Conservation (phyloP, 306 rosid species). For the Casuarina glauca region DNA sequence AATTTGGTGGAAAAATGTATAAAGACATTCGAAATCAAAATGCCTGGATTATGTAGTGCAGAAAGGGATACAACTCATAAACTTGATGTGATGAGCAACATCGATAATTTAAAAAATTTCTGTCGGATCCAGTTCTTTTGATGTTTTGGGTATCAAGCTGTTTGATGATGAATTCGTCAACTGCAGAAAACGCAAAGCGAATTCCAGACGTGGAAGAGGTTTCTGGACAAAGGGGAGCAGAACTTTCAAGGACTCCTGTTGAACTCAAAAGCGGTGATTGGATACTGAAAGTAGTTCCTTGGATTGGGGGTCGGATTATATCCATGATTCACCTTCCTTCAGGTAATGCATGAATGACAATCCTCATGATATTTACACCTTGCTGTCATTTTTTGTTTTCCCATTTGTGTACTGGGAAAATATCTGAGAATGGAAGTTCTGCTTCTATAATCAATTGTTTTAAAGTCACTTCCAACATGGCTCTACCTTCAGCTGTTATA, state of each 20-base stretch:
- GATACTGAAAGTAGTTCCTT: slow-evolving; percentile 74
- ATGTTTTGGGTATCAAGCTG: slow-evolving; percentile 1
- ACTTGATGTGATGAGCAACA: background rate
- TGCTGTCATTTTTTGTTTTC: background rate
- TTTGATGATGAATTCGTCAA: slow-evolving; percentile 20
- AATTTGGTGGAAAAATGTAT: background rate
- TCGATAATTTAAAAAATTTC: background rate
- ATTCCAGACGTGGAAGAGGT: slow-evolving; percentile 66
- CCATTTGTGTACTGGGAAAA: background rate
- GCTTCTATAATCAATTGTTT: background rate
- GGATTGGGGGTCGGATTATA: slow-evolving; percentile 95
- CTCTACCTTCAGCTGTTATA: background rate
- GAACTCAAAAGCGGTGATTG: slow-evolving; percentile 75
- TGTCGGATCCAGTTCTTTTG: background rate
- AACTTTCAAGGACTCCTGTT: slow-evolving; percentile 63
- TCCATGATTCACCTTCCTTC: slow-evolving; percentile 84
- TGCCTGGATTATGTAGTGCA: too few relatives aligned
- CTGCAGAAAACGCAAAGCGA: slow-evolving; percentile 63
- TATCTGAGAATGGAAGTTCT: background rate
- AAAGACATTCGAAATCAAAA: too few relatives aligned
- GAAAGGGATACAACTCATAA: too few relatives aligned
- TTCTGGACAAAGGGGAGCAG: slow-evolving; percentile 61
- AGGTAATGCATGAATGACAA: slow-evolving; percentile 43
- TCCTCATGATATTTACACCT: background rate
- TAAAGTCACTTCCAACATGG: background rate